Base-by-base conservation (phyloP, 2,329 filamentous ascomycete species). In the Grosmannia serpens region DNA sequence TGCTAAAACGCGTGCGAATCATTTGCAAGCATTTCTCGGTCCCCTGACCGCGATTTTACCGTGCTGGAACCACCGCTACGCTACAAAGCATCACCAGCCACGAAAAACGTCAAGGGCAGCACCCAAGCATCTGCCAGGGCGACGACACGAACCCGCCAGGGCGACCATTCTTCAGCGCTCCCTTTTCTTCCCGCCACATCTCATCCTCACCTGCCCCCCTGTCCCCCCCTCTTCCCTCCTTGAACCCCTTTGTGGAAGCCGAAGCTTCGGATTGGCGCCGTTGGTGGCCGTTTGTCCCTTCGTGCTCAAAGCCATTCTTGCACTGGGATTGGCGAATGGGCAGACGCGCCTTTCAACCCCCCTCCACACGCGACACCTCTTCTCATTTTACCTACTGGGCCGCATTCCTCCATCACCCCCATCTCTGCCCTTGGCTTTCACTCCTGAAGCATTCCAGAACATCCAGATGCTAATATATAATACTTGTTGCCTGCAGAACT, bases 401-500 rank as follows among this genome's bases (percentile, higher is more conserved):
- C 24, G 33, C 13, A 31, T 55, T 55, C 27, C 24, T 55, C 3
- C 35, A 26, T 33, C 11, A 17, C n/a, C 22, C 29, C 54, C 54
- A 29, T 49, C 54, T n/a, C 26, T 10, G 20, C 50, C 22, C 38
- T 27, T 38, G 24, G 20, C 22, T 57, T 53, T 20, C 3, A 24
- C n/a, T 49, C 11, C 50, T 46, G 13, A 27, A 17, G 33, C 49
- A 57, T 56, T 56, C 44, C 54, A 24, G 10, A 4, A 15, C 33
- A 41, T 35, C 33, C 38, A 20, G 27, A 27, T 58, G 60, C 63
- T 64, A 64, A 64, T 64, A 64, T 64, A 63, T 63, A 64, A 52
- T 58, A 11, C 55, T n/a, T 47, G 44, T 27, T 6, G n/a, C 59
- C 59, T 29, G 57, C 69, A 78, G 75, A 76, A 68, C 67, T 52